These are phyloP conservation scores for Lentinula raphanica DNA, from an alignment of 768 basidiomycete genomes.

Conservation along the genomic window DNA sequence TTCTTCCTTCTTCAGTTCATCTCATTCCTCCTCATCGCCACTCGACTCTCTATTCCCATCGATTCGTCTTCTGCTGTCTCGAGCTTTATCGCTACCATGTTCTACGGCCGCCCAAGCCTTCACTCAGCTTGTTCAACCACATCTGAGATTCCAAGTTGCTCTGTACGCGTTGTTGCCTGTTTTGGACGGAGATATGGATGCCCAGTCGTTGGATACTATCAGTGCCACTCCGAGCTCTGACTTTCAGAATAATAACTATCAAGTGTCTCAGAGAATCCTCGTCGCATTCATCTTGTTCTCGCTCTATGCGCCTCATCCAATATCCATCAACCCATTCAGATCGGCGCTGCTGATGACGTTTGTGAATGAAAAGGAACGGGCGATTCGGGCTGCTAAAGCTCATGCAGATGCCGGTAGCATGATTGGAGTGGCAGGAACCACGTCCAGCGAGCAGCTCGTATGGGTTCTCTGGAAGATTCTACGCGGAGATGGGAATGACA, in stretches of 20 bases:
- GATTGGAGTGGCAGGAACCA: slow-evolving; percentile 14
- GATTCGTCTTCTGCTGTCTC: slow-evolving; percentile 60
- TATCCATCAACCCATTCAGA: slow-evolving; percentile 78
- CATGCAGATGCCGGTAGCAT: slow-evolving; percentile 28
- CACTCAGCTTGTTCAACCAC: slow-evolving; percentile 68
- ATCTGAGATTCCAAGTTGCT: slow-evolving; percentile 77
- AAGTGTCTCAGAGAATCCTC: slow-evolving; percentile 72
- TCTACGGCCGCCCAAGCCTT: slow-evolving; percentile 75
- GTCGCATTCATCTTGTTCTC: slow-evolving; percentile 77
- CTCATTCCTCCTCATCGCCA: not conserved
- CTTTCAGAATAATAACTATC: not conserved
- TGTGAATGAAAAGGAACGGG: slow-evolving; percentile 59
- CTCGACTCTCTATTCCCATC: slow-evolving; percentile 32
- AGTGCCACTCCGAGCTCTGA: not conserved
- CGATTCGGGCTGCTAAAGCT: slow-evolving; percentile 43
- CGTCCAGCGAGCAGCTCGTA: slow-evolving; percentile 64
- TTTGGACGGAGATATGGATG: slow-evolving; percentile 56
- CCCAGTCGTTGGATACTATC: not conserved
- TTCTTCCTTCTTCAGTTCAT: not conserved
- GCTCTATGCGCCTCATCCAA: slow-evolving; percentile 75
- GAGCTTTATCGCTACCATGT: slow-evolving; percentile 67
- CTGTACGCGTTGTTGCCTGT: slow-evolving; percentile 76
- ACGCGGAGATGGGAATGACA: slow-evolving; percentile 78
- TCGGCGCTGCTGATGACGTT: slow-evolving; percentile 66
- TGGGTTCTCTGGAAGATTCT: slow-evolving; percentile 88